Conservation (phyloP, 2,329 filamentous ascomycete genomes). For the Fusarium sp. region DNA sequence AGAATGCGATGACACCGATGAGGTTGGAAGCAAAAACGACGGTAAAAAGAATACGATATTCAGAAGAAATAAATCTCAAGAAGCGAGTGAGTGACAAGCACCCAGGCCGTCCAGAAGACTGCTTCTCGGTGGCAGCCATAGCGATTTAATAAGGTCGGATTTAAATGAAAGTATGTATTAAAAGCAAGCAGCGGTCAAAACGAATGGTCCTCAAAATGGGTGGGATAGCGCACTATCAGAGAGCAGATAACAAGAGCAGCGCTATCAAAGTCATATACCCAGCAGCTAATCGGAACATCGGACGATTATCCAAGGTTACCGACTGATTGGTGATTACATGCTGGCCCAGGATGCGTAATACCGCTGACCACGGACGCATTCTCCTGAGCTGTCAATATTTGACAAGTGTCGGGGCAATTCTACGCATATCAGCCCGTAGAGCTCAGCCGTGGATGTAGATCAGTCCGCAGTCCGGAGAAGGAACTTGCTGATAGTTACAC, state of each 20-base stretch:
- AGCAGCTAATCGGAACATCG: neutral
- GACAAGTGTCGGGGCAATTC: neutral
- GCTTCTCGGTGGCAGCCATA: conserved; percentile 14
- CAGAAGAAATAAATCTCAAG: conserved; percentile 38
- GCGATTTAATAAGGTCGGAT: neutral
- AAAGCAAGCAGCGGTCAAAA: neutral
- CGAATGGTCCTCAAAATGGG: neutral
- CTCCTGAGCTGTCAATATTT: neutral
- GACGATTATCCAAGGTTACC: conserved; percentile 1
- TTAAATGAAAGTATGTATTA: conserved; percentile 15
- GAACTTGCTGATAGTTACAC: neutral
- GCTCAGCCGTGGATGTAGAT: conserved; percentile 1
- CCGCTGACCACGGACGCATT: neutral
- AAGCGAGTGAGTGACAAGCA: conserved; percentile 39
- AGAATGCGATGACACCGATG: conserved; percentile 21
- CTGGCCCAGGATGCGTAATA: conserved; percentile 8
- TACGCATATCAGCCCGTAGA: conserved; percentile 9
- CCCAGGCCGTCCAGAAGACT: neutral
- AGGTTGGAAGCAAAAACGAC: conserved; percentile 61
- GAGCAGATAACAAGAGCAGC: neutral
- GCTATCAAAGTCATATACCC: conserved; percentile 23
- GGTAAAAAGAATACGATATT: conserved; percentile 64
- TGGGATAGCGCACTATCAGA: neutral
- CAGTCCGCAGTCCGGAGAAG: neutral
- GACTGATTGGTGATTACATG: neutral